phyloP scores from a whole-genome alignment of 805 yeast genomes.

The Wickerhamiella alocasiicola region DNA sequence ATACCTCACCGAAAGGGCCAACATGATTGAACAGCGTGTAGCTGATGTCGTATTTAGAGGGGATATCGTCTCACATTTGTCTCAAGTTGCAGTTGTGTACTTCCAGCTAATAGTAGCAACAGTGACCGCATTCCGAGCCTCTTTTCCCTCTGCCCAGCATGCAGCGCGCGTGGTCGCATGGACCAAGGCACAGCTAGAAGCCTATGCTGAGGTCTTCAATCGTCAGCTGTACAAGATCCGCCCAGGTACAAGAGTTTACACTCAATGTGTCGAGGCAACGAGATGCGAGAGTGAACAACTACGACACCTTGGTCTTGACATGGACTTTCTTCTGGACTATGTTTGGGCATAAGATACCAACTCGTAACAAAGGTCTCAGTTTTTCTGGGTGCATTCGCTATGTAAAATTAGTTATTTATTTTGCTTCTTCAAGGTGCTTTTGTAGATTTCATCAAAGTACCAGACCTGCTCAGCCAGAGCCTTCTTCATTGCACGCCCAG shows the following conservation, averaged over 20 bases:
- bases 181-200: slow-evolving; percentile 53
- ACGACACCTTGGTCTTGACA: slow-evolving; percentile 55
- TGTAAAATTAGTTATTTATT: no score
- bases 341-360: slow-evolving; percentile 19
- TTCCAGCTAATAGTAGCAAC: slow-evolving; percentile 52
- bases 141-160: slow-evolving; percentile 36
- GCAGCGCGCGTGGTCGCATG: slow-evolving; percentile 61
- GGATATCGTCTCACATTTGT: slow-evolving; percentile 39
- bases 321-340: slow-evolving; percentile 52
- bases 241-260: slow-evolving; percentile 39
- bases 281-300: slow-evolving; percentile 49
- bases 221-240: slow-evolving; percentile 45
- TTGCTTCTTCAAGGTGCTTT: no score
- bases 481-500: slow-evolving; percentile 56
- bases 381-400: no score
- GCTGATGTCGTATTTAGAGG: slow-evolving; percentile 44
- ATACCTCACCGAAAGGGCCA: slow-evolving; percentile 37
- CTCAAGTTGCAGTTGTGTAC: slow-evolving; percentile 50
- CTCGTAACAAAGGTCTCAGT: no score
- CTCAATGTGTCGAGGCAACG: slow-evolving; percentile 42
- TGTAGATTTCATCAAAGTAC: slow-evolving; percentile 21
- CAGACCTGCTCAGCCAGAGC: slow-evolving; percentile 34
- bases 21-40: slow-evolving; percentile 36
- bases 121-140: slow-evolving; percentile 38
- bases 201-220: slow-evolving; percentile 46